Evolutionary conservation across 345 rosid species (phyloP), one percentile per base, ranked within the genome.

Genomic region (Eutrema heterophyllum): DNA sequence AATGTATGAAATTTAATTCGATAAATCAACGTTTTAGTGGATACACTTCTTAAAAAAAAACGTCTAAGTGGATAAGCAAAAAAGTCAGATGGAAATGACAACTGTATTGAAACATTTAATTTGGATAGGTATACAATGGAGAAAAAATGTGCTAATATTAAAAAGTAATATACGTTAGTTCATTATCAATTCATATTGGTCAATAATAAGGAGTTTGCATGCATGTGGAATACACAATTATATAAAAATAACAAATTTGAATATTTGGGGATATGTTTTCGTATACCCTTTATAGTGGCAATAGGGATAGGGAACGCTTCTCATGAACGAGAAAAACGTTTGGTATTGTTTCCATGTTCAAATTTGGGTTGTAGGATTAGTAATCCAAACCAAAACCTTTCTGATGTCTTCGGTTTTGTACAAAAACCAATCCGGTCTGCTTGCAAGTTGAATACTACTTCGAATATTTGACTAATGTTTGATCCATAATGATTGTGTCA

Each of bases 151-250:
- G 40, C 5, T 38, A 10, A 21, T 21, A 21, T 21, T n/a, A 49
- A 36, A 1, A 60, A 5, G 38, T 14, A 63, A 33, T 40, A 39
- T 3, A 27, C 24, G 2, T 29, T 29, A 5, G 38, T 38, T 55
- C 65, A 36, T 49, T 9, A 36, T 39, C 29, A 67, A 9, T 18
- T 74, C 32, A 40, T 43, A 46, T 14, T 59, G 39, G 24, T 43
- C 44, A 1, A 21, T 21, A 21, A 21, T 29, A 29, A 29, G 46
- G 46, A 51, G 63, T 57, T 75, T 59, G 66, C 49, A 66, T 75
- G 56, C 63, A 59, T 38, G 62, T 40, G 41, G 50, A 49, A 39
- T 60, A 68, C 56, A 68, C 16, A 68, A 26, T 57, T 40, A 18
- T 26, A 30, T 30, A 16, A 39, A 57, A 29, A 30, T 16, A 39